A percentile compares a stretch with the other conserved stretches of the same genome.
Conservation (phyloP, 352 stramenopile species). For the Globisporangium iwayamae region DNA sequence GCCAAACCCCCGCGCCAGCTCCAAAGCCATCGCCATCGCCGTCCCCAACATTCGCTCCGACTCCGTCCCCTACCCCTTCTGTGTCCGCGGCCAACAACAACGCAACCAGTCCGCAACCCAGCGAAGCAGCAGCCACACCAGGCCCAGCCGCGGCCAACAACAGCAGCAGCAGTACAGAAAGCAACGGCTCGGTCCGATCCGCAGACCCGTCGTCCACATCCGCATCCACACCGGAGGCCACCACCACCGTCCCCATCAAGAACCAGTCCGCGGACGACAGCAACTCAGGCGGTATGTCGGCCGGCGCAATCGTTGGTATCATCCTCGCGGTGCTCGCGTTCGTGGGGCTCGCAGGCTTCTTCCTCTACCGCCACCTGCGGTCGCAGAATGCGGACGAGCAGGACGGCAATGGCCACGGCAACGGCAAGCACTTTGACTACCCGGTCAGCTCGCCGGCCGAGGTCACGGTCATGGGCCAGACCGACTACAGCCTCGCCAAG, state of each 20-base stretch:
- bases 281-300: conserved; percentile 31
- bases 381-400: conserved; percentile 9
- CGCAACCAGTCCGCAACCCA: conserved; percentile 3
- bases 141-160: neutral
- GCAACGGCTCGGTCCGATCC: conserved; percentile 9
- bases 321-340: conserved; percentile 38
- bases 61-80: conserved; percentile 11
- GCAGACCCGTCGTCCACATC: neutral
- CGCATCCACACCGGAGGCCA: neutral
- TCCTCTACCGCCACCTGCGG: conserved; percentile 31
- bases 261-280: conserved; percentile 3
- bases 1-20: conserved; percentile 1
- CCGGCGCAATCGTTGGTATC: conserved; percentile 36
- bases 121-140: neutral
- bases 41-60: neutral
- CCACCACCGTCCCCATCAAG: neutral
- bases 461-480: conserved; percentile 21
- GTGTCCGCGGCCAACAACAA: neutral
- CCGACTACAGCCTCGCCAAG: conserved; percentile 19
- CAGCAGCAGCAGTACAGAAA: conserved; percentile 7
- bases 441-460: conserved; percentile 22
- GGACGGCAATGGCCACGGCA: conserved; percentile 24
- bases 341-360: conserved; percentile 30
- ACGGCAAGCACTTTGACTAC: conserved; percentile 30
- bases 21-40: conserved; percentile 1